Conservation (phyloP, 1,284 basidiomycete species). For the Leccinum fuscescens region DNA sequence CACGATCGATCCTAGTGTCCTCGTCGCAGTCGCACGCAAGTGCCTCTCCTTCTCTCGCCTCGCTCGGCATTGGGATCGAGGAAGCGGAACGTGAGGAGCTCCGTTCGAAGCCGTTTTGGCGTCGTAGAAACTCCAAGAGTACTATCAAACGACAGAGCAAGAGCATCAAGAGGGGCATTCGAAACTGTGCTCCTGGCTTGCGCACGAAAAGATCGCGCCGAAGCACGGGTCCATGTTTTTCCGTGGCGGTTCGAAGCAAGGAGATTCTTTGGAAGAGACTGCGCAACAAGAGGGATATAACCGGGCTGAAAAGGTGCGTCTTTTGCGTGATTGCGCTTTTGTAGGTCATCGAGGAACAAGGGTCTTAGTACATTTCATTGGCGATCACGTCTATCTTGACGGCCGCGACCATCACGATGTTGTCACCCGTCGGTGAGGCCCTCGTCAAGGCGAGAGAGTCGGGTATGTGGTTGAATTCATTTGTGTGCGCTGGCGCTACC, state of each 20-base stretch:
- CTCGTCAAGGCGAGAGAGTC: constrained; percentile 24
- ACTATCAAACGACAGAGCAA: constrained; percentile 10
- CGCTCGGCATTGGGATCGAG: constrained; percentile 26
- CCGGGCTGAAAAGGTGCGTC: constrained; percentile 21
- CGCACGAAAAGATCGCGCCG: constrained; percentile 3
- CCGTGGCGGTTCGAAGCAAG: constrained; percentile 13
- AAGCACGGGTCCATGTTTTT: constrained; percentile 21
- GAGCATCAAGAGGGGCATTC: neutral
- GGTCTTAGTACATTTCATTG: constrained; percentile 25
- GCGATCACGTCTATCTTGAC: constrained; percentile 31
- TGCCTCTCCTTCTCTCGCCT: constrained; percentile 19
- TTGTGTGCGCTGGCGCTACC: neutral
- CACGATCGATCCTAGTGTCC: constrained; percentile 14
- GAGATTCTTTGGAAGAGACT: constrained; percentile 6
- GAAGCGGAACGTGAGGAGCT: constrained; percentile 25
- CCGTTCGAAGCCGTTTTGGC: constrained; percentile 22
- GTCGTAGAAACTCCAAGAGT: constrained; percentile 15
- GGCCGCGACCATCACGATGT: constrained; percentile 13
- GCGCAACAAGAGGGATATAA: constrained; percentile 19
- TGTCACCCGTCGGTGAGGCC: constrained; percentile 27
- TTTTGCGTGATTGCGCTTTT: neutral
- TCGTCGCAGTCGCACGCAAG: constrained; percentile 21
- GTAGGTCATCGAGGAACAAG: neutral
- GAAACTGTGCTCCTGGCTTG: neutral
- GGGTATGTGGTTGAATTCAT: constrained; percentile 12